Evolutionary conservation across 176 grass and related monocot species (phyloP), one percentile per base, ranked within the genome.

Genomic region (Juncus inflexus): DNA sequence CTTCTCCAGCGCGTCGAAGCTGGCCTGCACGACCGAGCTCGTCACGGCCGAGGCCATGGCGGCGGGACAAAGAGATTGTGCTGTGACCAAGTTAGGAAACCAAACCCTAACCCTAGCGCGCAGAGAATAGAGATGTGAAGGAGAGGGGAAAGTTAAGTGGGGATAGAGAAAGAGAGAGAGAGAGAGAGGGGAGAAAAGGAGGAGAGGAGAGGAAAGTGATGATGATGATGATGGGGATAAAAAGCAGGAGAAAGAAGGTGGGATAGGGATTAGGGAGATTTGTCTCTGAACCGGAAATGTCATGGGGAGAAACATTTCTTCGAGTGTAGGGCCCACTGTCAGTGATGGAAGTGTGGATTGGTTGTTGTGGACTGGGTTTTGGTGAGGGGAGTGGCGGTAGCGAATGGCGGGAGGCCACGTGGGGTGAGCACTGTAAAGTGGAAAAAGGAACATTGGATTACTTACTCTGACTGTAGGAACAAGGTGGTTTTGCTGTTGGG

Each of bases 1-100:
- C 69, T 80, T 77, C 81, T 84, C 89, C 65, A 91, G 84, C 73
- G 80, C 84, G 41, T 78, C 89, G 70, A 91, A 87, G 53, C 89
- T 86, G 58, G 80, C 81, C 74, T 74, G 60, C 55, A 87, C 78
- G 14, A 77, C 61, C 9, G 72, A 76, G 5, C 43, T 59, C 58
- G 80, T 51, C 35, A 73, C 60, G 53, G 41, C 62, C 45, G 0
- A 60, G 55, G 76, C 81, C 84, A 84, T 81, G 39, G 35, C 58
- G 66, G 62, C 41, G 69, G 73, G 37, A 50, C n/a, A 61, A 4
- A 42, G 28, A 14, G n/a, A n/a, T n/a, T 57, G 35, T 15, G 49
- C 74, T 81, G 19, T 12, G 37, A 28, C n/a, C 55, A 77, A 61
- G 28, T 16, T 14, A 4, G 69, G 71, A 83, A 79, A 55, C 79